Percentiles rank a stretch among this genome's conserved stretches.
Evolutionary conservation across 805 yeast genomes (phyloP).

Genomic region (Wickerhamiella brachini): DNA sequence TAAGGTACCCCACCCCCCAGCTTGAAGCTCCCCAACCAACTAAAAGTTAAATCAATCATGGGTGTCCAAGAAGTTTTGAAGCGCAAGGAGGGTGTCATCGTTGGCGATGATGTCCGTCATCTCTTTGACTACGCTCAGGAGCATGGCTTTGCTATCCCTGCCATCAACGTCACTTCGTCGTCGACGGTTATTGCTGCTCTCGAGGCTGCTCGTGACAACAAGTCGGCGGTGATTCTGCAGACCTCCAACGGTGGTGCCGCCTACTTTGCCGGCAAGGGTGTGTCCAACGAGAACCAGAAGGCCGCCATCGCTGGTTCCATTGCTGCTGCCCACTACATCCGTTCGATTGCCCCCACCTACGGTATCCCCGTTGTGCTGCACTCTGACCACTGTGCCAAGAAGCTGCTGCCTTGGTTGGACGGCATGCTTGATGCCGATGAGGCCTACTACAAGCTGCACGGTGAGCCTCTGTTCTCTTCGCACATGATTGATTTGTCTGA

Average conservation of each 20-base stretch:
- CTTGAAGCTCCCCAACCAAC: not conserved
- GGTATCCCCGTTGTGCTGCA: conserved; percentile 94
- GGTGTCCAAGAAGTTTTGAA: conserved; percentile 55
- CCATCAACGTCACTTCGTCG: conserved; percentile 95
- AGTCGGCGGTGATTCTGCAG: conserved; percentile 92
- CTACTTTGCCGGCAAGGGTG: conserved; percentile 99
- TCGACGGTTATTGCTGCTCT: conserved; percentile 94
- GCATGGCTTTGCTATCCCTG: conserved; percentile 93
- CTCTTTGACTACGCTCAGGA: conserved; percentile 82
- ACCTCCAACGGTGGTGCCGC: conserved; percentile 99
- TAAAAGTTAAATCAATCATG: conserved; percentile 7
- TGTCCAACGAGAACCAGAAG: conserved; percentile 78
- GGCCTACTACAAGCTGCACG: conserved; percentile 71
- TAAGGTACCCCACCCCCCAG: not conserved
- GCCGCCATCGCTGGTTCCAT: conserved; percentile 91
- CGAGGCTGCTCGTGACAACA: conserved; percentile 91
- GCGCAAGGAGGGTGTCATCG: conserved; percentile 95
- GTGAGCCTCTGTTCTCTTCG: conserved; percentile 94
- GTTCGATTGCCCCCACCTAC: conserved; percentile 91
- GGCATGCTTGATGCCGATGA: conserved; percentile 97
- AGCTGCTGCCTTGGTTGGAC: conserved; percentile 95
- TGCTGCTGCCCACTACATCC: conserved; percentile 97
- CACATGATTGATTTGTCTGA: conserved; percentile 98
- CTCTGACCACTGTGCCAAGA: conserved; percentile 98
- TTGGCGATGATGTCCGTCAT: conserved; percentile 85